Evolutionary conservation across 1,284 basidiomycete genomes (phyloP).

Genomic region (Butyriboletus regius): DNA sequence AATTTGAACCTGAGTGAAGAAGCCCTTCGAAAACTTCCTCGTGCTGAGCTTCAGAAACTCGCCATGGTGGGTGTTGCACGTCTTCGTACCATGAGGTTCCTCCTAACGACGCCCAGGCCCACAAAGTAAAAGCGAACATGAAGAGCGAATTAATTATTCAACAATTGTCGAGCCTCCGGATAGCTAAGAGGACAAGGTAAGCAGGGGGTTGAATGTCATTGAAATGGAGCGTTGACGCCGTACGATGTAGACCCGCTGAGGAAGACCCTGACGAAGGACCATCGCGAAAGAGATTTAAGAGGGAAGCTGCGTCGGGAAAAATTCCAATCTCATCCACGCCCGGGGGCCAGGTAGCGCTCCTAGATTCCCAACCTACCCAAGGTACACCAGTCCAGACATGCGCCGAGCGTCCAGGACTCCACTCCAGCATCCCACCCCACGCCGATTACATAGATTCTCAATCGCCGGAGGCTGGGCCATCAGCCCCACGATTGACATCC

Average conservation of each 20-base stretch:
- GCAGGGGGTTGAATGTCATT: background rate
- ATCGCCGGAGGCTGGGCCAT: background rate
- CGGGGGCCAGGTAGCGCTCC: background rate
- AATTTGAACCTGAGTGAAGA: slow-evolving; percentile 8
- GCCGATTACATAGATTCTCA: background rate
- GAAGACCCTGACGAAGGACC: slow-evolving; percentile 9
- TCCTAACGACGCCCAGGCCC: slow-evolving; percentile 12
- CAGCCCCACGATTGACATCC: background rate
- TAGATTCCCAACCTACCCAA: background rate
- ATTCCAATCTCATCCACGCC: background rate
- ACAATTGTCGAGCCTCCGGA: slow-evolving; percentile 10
- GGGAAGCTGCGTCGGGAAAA: background rate
- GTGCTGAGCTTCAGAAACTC: slow-evolving; percentile 24
- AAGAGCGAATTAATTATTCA: slow-evolving; percentile 27
- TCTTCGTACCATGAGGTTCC: background rate
- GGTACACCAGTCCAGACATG: background rate
- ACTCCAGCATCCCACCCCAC: background rate
- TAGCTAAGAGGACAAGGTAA: slow-evolving; percentile 12
- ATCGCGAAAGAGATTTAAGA: slow-evolving; percentile 15
- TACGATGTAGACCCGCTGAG: slow-evolving; percentile 10
- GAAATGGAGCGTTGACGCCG: background rate
- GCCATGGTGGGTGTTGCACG: slow-evolving; percentile 20
- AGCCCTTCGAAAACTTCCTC: slow-evolving; percentile 24
- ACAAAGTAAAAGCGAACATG: slow-evolving; percentile 23
- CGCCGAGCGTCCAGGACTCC: background rate